Evolutionary conservation across 345 rosid species (phyloP).

Genomic region (Gossypium arboreum): DNA sequence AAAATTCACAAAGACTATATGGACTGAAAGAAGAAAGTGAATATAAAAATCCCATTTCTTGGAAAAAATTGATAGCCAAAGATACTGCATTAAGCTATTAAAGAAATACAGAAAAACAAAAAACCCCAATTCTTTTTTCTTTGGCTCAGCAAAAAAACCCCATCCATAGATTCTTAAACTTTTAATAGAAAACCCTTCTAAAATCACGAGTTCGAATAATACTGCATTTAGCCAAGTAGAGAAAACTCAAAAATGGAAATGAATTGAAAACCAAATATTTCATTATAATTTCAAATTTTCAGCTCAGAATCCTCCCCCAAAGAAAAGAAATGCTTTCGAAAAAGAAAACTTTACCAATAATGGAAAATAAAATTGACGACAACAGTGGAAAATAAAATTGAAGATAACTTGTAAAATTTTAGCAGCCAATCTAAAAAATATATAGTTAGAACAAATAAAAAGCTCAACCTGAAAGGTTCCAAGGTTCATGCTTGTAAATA

Average conservation of each 20-base stretch:
- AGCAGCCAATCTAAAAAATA: neutral
- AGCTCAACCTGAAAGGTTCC: constrained; percentile 71
- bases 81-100: neutral
- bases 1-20: neutral
- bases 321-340: neutral
- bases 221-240: too few species aligned
- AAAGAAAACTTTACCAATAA: neutral
- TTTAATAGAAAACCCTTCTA: too few species aligned
- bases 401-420: neutral
- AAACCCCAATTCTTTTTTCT: too few species aligned
- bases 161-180: too few species aligned
- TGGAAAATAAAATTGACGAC: too few species aligned
- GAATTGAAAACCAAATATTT: too few species aligned
- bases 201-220: too few species aligned
- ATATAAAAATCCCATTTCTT: neutral
- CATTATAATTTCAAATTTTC: neutral
- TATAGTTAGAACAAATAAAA: neutral
- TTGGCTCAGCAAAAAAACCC: too few species aligned
- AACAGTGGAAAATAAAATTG: neutral
- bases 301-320: constrained; percentile 8
- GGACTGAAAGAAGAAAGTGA: neutral
- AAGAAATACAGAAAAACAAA: neutral
- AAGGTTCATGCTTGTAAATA: constrained; percentile 84
- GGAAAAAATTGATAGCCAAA: neutral
- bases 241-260: too few species aligned